phyloP scores from a whole-genome alignment of 2,329 filamentous ascomycete species.

The Pyrenochaeta sp. region DNA sequence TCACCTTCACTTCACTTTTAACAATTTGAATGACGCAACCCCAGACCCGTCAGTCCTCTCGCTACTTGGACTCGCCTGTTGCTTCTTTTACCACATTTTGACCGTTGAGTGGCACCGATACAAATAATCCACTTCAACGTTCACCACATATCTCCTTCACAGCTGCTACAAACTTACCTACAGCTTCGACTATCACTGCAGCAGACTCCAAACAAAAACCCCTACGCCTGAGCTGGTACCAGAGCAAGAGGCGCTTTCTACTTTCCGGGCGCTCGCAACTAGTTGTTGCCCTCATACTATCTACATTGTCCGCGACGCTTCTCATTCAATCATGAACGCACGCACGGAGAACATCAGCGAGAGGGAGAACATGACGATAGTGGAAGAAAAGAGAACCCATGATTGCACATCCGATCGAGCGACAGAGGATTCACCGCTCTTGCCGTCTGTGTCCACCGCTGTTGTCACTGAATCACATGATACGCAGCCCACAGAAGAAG shows the following conservation, averaged over 20 bases:
- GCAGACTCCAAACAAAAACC: background rate
- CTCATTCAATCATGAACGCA: background rate
- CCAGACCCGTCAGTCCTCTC: no score
- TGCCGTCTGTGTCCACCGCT: no score
- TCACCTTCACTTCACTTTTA: background rate
- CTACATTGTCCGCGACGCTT: background rate
- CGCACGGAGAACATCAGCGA: background rate
- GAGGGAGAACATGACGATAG: background rate
- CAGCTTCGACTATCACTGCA: background rate
- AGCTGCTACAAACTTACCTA: background rate
- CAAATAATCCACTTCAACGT: background rate
- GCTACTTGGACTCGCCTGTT: no score
- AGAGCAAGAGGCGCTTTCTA: background rate
- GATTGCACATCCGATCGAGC: no score
- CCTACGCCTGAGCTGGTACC: background rate
- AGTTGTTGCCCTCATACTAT: background rate
- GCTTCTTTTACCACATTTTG: no score
- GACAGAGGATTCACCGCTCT: no score
- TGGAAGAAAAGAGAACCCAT: background rate
- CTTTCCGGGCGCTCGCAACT: background rate
- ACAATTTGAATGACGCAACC: no score
- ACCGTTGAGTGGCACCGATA: no score
- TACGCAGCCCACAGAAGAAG: no score
- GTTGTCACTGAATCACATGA: no score
- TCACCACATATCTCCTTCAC: background rate